These are phyloP conservation scores for Chlorella sp. DNA, from an alignment of 139 green algal genomes.

Conservation along the genomic window DNA sequence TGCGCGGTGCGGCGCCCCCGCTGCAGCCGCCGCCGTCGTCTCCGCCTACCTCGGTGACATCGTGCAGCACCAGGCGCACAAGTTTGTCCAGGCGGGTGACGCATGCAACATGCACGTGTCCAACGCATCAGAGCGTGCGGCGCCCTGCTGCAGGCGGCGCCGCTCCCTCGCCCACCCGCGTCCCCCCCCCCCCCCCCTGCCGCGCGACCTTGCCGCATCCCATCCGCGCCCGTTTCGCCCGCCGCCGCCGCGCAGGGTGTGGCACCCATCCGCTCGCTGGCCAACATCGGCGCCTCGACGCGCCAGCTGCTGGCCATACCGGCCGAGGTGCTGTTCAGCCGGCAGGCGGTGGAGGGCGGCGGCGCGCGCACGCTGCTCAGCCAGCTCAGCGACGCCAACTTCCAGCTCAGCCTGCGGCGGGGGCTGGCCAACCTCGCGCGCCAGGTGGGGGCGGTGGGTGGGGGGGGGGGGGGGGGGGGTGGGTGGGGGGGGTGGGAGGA, in stretches of 20 bases:
- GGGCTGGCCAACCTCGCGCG: conserved; percentile 40
- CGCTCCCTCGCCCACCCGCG: background rate
- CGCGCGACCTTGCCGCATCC: background rate
- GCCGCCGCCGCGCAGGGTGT: background rate
- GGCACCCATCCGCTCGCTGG: no score
- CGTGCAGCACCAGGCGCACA: conserved; percentile 60
- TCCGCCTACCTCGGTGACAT: conserved; percentile 64
- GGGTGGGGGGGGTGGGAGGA: no score
- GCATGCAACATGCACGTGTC: conserved; percentile 63
- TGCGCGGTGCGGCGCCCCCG: no score
- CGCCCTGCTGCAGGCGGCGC: conserved; percentile 35
- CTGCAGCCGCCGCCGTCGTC: conserved; percentile 40
- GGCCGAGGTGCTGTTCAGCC: no score
- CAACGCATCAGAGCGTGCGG: conserved; percentile 44
- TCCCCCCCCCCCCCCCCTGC: background rate
- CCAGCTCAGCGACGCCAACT: background rate
- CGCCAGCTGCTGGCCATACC: no score
- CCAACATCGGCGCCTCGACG: no score
- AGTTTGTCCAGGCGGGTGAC: conserved; percentile 67
- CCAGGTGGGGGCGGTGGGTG: no score
- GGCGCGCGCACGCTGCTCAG: background rate
- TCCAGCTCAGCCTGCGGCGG: conserved; percentile 38
- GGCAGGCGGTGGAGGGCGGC: background rate
- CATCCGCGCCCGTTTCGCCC: background rate
- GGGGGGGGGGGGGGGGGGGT: no score